These are phyloP conservation scores for Penicillium sp. DNA, from an alignment of 2,329 filamentous ascomycete species.

Conservation along the genomic window DNA sequence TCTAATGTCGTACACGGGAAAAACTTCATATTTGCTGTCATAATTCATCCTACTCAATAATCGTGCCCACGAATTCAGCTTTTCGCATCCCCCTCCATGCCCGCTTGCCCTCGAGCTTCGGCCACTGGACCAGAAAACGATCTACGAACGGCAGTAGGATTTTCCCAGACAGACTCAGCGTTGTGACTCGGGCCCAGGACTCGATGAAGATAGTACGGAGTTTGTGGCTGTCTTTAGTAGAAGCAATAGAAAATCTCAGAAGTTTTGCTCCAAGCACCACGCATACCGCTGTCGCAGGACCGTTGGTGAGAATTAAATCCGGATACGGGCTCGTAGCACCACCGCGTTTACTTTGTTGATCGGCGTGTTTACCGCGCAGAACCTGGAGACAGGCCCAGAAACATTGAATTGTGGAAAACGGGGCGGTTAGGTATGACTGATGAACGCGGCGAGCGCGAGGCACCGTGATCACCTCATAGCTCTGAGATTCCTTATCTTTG, in stretches of 20 bases:
- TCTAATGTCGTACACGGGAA: neutral
- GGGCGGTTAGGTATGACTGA: slow-evolving; percentile 71
- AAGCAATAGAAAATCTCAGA: slow-evolving; percentile 45
- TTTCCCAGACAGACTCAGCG: slow-evolving; percentile 78
- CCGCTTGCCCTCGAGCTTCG: slow-evolving; percentile 51
- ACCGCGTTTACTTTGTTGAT: slow-evolving; percentile 25
- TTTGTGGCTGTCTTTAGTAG: slow-evolving; percentile 37
- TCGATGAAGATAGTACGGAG: slow-evolving; percentile 83
- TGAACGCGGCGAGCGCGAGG: slow-evolving; percentile 77
- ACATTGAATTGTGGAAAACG: slow-evolving; percentile 63
- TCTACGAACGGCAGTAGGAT: slow-evolving; percentile 71
- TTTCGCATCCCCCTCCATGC: slow-evolving; percentile 37
- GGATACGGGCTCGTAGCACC: slow-evolving; percentile 50
- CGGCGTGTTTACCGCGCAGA: slow-evolving; percentile 42
- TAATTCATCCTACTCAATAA: slow-evolving; percentile 29
- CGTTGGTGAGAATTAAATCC: slow-evolving; percentile 78
- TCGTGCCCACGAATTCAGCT: slow-evolving; percentile 36
- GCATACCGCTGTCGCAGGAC: slow-evolving; percentile 81
- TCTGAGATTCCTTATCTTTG: slow-evolving; percentile 46
- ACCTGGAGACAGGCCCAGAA: slow-evolving; percentile 60
- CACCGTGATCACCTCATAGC: slow-evolving; percentile 49
- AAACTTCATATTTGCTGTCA: neutral
- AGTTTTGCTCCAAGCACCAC: slow-evolving; percentile 58
- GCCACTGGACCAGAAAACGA: slow-evolving; percentile 79
- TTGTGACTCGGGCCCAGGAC: slow-evolving; percentile 82